Percentiles rank a stretch among this genome's conserved stretches.
Conservation (phyloP, 495 filamentous ascomycete genomes). For the Penicillium argentinense region DNA sequence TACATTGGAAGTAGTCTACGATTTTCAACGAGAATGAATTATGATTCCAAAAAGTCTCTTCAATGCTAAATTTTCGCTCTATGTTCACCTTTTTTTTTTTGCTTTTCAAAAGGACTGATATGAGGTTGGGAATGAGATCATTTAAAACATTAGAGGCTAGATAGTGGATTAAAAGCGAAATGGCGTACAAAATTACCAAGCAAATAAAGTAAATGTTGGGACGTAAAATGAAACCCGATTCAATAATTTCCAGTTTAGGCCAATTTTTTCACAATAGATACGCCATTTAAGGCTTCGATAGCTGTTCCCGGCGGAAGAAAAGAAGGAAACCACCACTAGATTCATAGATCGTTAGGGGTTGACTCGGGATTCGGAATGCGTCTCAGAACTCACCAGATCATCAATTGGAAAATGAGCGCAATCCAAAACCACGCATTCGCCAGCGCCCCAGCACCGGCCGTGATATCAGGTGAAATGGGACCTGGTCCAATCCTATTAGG, state of each 20-base stretch:
- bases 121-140: too few species aligned
- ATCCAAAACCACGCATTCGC: slow-evolving; percentile 67
- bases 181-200: too few species aligned
- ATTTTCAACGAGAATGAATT: slow-evolving; percentile 30
- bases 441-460: slow-evolving; percentile 44
- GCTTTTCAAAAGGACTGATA: background rate
- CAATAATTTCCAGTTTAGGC: too few species aligned
- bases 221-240: too few species aligned
- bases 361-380: too few species aligned
- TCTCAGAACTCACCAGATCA: slow-evolving; percentile 55
- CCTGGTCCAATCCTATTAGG: slow-evolving; percentile 51
- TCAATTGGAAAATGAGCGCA: slow-evolving; percentile 57
- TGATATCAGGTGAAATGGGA: slow-evolving; percentile 49
- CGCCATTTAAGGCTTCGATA: slow-evolving; percentile 57
- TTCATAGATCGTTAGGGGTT: background rate
- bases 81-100: background rate
- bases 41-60: slow-evolving; percentile 8
- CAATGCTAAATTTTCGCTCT: background rate
- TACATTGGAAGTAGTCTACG: slow-evolving; percentile 18
- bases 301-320: slow-evolving; percentile 73
- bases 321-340: slow-evolving; percentile 59
- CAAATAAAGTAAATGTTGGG: too few species aligned
- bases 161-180: too few species aligned
- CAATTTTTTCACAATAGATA: background rate
- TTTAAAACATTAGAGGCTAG: too few species aligned